phyloP scores from a whole-genome alignment of 192 early-diverging fungal genomes.

The Coemansia nantahalensis region DNA sequence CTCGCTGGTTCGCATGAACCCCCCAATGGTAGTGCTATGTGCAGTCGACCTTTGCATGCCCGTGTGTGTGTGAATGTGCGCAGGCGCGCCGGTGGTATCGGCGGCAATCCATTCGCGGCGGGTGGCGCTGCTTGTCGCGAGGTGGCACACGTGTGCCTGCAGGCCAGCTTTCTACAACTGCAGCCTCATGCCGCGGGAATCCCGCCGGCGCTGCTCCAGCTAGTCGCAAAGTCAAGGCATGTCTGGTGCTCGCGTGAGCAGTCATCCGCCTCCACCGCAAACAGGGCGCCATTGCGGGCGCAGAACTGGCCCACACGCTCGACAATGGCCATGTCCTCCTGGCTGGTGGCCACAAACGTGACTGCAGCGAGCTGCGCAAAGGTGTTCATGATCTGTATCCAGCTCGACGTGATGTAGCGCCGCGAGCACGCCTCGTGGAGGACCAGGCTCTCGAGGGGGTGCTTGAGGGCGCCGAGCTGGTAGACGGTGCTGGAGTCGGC shows the following conservation, averaged over 20 bases:
- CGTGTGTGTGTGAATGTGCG: too few relatives aligned
- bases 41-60: too few relatives aligned
- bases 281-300: conserved; percentile 25
- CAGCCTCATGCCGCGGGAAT: too few relatives aligned
- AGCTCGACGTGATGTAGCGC: conserved; percentile 42
- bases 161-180: too few relatives aligned
- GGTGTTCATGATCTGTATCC: conserved; percentile 44
- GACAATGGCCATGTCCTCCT: conserved; percentile 24
- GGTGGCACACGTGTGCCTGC: too few relatives aligned
- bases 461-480: conserved; percentile 24
- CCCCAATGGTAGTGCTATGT: too few relatives aligned
- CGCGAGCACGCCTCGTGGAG: conserved; percentile 40
- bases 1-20: too few relatives aligned
- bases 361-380: conserved; percentile 25
- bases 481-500: conserved; percentile 37
- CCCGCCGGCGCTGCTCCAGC: conserved; percentile 25
- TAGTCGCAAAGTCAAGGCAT: conserved; percentile 40
- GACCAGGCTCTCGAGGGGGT: conserved; percentile 39
- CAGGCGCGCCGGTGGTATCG: too few relatives aligned
- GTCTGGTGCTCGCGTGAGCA: conserved; percentile 35
- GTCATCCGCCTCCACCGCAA: conserved; percentile 40
- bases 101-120: too few relatives aligned
- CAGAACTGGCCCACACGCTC: conserved; percentile 29
- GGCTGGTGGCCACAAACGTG: conserved; percentile 34
- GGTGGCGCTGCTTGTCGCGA: too few relatives aligned